Base-by-base conservation (phyloP, 164 flowering plant species). In the Vitis rotundifolia region DNA sequence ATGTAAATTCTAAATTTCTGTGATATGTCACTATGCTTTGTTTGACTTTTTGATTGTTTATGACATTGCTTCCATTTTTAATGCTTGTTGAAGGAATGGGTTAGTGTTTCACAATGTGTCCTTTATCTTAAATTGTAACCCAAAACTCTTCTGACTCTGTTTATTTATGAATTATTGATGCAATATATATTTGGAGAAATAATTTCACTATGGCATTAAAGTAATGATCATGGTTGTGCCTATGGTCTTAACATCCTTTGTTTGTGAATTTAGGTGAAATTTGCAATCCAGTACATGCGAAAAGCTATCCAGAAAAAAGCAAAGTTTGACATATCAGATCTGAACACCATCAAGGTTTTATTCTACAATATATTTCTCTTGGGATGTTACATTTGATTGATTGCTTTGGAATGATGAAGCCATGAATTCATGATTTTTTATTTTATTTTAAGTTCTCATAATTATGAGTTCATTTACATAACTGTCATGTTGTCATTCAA, bases 211-310 rank as follows among this genome's bases (percentile, higher is more conserved):
- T 53, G 51, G 26, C 8, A 52, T 59, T 29, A 48, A 63, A 56
- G 55, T 28, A n/a, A 51, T 28, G 4, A 8, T 31, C 71, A 1
- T 22, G 26, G 26, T 57, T 68, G 53, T 26, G 10, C 26, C 29
- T 5, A 14, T 18, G 29, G 22, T n/a, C 59, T 22, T 68, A 48
- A 67, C 37, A 56, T 60, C 44, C 22, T 47, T 9, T 69, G 57
- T 29, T 66, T 13, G 49, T 72, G 64, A 13, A 75, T 81, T 3
- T 64, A 95, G 99, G 97, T 95, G 69, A 95, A 93, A 76, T 84
- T 89, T 82, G 98, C 94, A 54, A 88, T 95, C 69, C 97, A 91
- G 64, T 89, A 80, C 85, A 93, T 95, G 99, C 82, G 97, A 67
- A 89, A 74, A 85, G 79, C 81, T 60, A 86, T 95, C 69, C 85